Evolutionary conservation across 129 eudicot genomes (phyloP).

Genomic region (Flaveria sonorensis): DNA sequence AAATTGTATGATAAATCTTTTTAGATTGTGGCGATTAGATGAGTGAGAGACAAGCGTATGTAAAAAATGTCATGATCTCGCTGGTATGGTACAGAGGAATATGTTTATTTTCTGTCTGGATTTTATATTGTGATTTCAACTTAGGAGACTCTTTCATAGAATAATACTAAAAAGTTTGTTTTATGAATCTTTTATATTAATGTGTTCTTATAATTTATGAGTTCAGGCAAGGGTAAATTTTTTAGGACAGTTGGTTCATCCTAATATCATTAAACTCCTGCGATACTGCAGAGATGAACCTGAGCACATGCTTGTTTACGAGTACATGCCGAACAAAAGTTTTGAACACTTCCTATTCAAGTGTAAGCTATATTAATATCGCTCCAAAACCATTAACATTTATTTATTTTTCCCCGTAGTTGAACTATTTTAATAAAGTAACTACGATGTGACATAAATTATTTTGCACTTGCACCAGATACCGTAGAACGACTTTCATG

Average conservation of each 20-base stretch:
- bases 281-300: constrained; percentile 20
- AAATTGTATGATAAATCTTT: no score
- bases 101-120: constrained; percentile 1
- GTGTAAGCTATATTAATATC: constrained; percentile 12
- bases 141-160: background rate
- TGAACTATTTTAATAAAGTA: background rate
- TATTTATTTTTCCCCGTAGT: background rate
- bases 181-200: background rate
- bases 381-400: background rate
- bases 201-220: background rate
- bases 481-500: constrained; percentile 23
- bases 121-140: constrained; percentile 4
- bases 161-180: background rate
- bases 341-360: background rate
- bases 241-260: constrained; percentile 22
- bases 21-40: background rate
- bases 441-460: background rate
- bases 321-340: constrained; percentile 26
- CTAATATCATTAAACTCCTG: constrained; percentile 22
- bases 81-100: background rate
- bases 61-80: background rate
- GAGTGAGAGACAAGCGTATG: background rate
- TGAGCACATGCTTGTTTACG: constrained; percentile 16
- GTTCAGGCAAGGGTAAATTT: constrained; percentile 21
- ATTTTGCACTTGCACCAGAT: constrained; percentile 18